Base-by-base conservation (phyloP, 2,329 filamentous ascomycete genomes). In the Aspergillus tamarii region DNA sequence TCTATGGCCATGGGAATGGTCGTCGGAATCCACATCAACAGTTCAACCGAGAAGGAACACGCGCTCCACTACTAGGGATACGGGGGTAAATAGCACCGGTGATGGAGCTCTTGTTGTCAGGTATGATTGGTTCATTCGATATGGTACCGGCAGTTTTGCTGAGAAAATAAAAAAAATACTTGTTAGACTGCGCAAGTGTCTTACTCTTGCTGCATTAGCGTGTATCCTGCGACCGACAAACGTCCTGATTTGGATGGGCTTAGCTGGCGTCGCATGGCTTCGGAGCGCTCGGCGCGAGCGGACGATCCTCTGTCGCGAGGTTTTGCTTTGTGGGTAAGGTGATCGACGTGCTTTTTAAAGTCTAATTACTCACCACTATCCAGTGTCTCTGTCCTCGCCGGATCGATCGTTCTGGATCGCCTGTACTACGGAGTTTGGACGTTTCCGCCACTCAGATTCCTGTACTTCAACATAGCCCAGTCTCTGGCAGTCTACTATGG, bases 401-500 rank as follows among this genome's bases (percentile, higher is more conserved):
- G 90, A 16, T 94, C 92, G 5, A 77, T 86, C 7, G 68, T 88
- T 12, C 86, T 89, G 7, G 95, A 98, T 76, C 87, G 88, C 65
- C 79, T 88, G 23, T 97, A 93, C 80, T 99, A 96, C 76, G 88
- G 88, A 59, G 81, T 87, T 66, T 97, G 93, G 92, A 92, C 93
- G 0, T 92, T 99, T 62, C 95, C 95, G 5, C 91, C 94, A 0
- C 86, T 94, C 66, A 89, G 90, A 61, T 98, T 93, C 81, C 84
- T 98, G 63, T 87, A 94, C 74, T 94, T 97, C 83, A 99, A 99
- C 80, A 84, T 99, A 61, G 87, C 89, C 23, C 91, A 96, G 76
- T 91, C 91, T 9, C 84, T 99, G 7, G 93, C 95, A 30, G 87
- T 94, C 55, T 98, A 98, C 78, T 99, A 99, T 75, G 95, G 95